A percentile compares a stretch with the other conserved stretches of the same genome.
phyloP scores from a whole-genome alignment of 1,284 basidiomycete species.

The Irpex sp. region DNA sequence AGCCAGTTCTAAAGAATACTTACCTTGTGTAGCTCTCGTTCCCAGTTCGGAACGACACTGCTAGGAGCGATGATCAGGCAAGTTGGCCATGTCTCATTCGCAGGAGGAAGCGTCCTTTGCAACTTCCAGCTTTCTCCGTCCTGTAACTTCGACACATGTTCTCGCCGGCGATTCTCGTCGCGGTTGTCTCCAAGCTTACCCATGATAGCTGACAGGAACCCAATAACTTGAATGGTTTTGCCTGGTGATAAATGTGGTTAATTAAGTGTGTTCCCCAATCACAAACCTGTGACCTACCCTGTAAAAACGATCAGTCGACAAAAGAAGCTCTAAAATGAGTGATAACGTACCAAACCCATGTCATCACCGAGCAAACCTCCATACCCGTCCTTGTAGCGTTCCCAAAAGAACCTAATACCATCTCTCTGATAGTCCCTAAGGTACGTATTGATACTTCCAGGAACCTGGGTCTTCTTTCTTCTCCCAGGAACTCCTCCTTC shows the following conservation, averaged over 20 bases:
- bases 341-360: conserved; percentile 71
- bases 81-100: conserved; percentile 72
- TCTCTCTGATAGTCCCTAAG: conserved; percentile 82
- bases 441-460: conserved; percentile 71
- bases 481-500: conserved; percentile 39
- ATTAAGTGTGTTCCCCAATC: conserved; percentile 20
- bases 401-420: conserved; percentile 73
- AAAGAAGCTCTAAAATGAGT: background rate
- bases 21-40: conserved; percentile 69
- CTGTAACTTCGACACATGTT: conserved; percentile 58
- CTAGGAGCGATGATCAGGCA: conserved; percentile 77
- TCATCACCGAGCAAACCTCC: conserved; percentile 85
- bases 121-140: conserved; percentile 40
- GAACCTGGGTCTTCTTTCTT: conserved; percentile 49
- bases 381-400: conserved; percentile 51
- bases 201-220: conserved; percentile 85
- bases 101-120: conserved; percentile 48
- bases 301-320: conserved; percentile 2
- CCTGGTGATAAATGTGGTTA: conserved; percentile 29
- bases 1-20: conserved; percentile 12
- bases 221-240: conserved; percentile 86
- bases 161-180: conserved; percentile 56
- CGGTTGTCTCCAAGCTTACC: conserved; percentile 58
- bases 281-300: background rate
- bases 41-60: conserved; percentile 78